Percentiles rank a stretch among this genome's conserved stretches.
Evolutionary conservation across 768 basidiomycete species (phyloP).

Genomic region (Boletus eberwhitei): DNA sequence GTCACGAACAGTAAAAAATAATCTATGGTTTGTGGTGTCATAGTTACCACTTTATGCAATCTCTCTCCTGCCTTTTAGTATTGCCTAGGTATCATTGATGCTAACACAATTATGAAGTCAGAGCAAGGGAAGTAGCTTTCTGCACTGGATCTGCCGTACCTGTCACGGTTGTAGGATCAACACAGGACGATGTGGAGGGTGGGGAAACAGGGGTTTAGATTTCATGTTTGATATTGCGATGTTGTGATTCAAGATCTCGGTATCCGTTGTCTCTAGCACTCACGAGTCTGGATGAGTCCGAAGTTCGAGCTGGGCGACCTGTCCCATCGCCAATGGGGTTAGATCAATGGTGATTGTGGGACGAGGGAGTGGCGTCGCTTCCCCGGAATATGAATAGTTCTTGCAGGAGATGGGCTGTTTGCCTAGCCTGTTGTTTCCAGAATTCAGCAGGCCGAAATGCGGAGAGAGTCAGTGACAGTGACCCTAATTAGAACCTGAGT

Average conservation of each 20-base stretch:
- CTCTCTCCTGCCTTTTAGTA: neutral
- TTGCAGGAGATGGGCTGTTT: neutral
- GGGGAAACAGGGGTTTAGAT: neutral
- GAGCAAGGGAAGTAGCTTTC: neutral
- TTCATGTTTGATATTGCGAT: neutral
- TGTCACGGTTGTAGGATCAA: neutral
- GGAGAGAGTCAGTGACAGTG: neutral
- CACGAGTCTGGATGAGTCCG: no score
- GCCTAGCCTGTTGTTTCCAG: neutral
- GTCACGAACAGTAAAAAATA: neutral
- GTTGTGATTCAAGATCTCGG: neutral
- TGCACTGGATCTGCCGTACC: neutral
- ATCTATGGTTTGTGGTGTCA: neutral
- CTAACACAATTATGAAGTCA: no score
- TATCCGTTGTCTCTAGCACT: no score
- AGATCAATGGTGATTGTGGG: no score
- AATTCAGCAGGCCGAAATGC: neutral
- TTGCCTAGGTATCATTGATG: neutral
- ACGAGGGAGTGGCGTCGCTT: neutral
- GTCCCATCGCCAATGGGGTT: neutral
- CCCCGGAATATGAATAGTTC: neutral
- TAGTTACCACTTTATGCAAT: neutral
- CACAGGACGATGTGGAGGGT: no score
- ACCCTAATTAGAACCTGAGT: neutral
- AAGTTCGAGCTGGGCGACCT: no score